Base-by-base conservation (phyloP, 2,329 filamentous ascomycete species). In the Leptoxyphium fumago region DNA sequence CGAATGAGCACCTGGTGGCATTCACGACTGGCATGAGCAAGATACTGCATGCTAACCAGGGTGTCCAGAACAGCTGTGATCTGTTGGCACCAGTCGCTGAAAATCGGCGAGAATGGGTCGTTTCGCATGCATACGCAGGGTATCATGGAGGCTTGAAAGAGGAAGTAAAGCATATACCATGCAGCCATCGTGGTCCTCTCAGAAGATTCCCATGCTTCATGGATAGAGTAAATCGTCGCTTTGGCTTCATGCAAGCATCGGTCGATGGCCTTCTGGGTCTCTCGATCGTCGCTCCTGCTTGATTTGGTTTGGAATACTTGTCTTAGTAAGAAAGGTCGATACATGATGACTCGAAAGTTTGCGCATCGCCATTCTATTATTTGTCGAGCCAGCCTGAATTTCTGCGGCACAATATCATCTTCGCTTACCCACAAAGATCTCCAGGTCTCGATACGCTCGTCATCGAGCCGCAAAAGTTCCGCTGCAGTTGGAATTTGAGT, bases 91-190 rank as follows among this genome's bases (percentile, higher is more conserved):
- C 67, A 71, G 44, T 61, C 60, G 1, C 53, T 36, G 7, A 64
- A 64, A 9, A 60, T 50, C 2, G 55, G 44, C 1, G 65, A 62
- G 6, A 52, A 49, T 0, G 68, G 65, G 5, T 65, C 55, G 43
- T 68, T 69, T 5, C 68, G 64, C 2, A 71, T 58, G 45, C 67
- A 71, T 10, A 71, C 64, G 39, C 63, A 66, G 1, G 68, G 70
- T 9, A 72, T 71, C 13, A 72, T 54, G 2, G 64, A 65, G 0
- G 69, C 68, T 45, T 72, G 69, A 43, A 72, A 72, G 5, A 71
- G 58, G 45, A 71, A 71, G 49, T 69, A 71, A 34, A 68, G 63
- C 1, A 60, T 61, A 46, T 71, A 71, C 67, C 68, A 70, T 7
- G 66, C 63, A 7, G 58, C 58, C 44, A 70, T 55, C 5, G 64